Base-by-base conservation (phyloP, 2,329 filamentous ascomycete genomes). In the Rachicladosporium sp. region DNA sequence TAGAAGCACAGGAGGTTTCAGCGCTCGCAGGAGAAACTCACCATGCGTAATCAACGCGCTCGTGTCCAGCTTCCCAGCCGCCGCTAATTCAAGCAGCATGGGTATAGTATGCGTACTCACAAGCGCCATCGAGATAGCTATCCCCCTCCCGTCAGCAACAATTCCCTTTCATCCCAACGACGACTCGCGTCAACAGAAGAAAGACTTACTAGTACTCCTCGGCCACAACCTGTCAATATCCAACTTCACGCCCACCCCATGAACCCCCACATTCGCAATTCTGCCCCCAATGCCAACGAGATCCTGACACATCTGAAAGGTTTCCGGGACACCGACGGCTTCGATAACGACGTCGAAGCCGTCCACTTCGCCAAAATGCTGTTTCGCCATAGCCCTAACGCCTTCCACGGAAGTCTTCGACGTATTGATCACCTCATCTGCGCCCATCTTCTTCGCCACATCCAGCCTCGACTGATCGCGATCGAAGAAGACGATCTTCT, bases 271-370 rank as follows among this genome's bases (percentile, higher is more conserved):
- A 49, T 76, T 77, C 3, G 72, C 73, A 45, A 77, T 66, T 1
- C 61, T 57, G 3, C 71, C 73, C 1, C 72, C 73, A 0, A 67
- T 58, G 0, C 68, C 71, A 7, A 77, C 63, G 15, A 78, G 49
- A 6, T 66, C 57, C 52, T 77, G 72, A 38, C 66, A 70, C 32
- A 74, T 55, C 10, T 68, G 60, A 49, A 76, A 74, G 0, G 69
- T 74, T 0, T 60, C 61, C 0, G 70, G 69, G 6, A 71, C 58
- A 1, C 73, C 73, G 2, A 76, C 74, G 0, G 70, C 71, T 51
- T 76, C 73, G 36, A 76, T 72, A 1, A 77, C 72, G 0, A 69
- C 61, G 42, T 78, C 72, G 45, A 69, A 74, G 0, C 72, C 73
- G 38, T 66, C 60, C 1, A 64, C 67, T n/a, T 65, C 64, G 21